A percentile compares a stretch with the other conserved stretches of the same genome.
phyloP scores from a whole-genome alignment of 495 filamentous ascomycete species.

The Xylaria grammica region DNA sequence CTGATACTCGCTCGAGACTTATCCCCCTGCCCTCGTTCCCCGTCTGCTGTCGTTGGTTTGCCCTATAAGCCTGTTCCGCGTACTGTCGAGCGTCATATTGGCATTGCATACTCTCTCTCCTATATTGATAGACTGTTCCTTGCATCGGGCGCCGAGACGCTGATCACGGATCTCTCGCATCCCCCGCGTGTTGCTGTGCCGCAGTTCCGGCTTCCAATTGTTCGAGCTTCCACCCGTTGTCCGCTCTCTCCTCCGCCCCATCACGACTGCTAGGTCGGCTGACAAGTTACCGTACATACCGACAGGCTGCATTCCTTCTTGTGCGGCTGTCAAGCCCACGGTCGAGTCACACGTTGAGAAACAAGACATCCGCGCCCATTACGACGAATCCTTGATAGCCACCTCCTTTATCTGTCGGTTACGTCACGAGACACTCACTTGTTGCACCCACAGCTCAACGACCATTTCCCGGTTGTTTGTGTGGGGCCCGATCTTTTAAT shows the following conservation, averaged over 20 bases:
- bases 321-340: conserved; percentile 8
- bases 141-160: conserved; percentile 3
- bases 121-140: conserved; percentile 20
- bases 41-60: conserved; percentile 10
- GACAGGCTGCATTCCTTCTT: conserved; percentile 4
- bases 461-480: conserved; percentile 34
- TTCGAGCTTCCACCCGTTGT: conserved; percentile 17
- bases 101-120: conserved; percentile 17
- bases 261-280: not conserved
- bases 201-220: conserved; percentile 18
- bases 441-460: conserved; percentile 24
- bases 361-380: not conserved
- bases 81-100: conserved; percentile 14
- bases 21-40: conserved; percentile 1
- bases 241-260: conserved; percentile 8
- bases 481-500: conserved; percentile 50
- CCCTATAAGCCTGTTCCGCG: conserved; percentile 9
- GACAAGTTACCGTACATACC: conserved; percentile 1
- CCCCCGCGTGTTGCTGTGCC: conserved; percentile 5
- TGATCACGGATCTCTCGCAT: not conserved
- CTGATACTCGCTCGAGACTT: conserved; percentile 22
- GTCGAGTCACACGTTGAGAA: conserved; percentile 3
- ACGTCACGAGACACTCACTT: conserved; percentile 29
- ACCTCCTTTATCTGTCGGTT: conserved; percentile 11
- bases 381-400: not conserved